Base-by-base conservation (phyloP, 805 yeast genomes). In the Wickerhamiella cacticola region DNA sequence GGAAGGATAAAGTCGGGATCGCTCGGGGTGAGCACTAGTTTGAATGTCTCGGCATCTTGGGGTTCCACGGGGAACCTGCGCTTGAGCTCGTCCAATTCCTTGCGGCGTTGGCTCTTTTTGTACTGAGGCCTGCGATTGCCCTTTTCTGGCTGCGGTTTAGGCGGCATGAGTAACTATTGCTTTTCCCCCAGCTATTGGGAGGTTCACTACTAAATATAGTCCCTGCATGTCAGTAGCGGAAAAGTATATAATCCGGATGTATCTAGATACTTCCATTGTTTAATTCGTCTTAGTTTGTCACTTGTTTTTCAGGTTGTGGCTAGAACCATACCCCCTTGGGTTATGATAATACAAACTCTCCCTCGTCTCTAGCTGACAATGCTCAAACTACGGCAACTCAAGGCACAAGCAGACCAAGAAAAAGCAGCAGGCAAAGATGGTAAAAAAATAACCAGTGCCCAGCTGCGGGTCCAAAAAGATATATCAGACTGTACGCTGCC, bases 1-100 rank as follows among this genome's bases (percentile, higher is more conserved):
- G 79, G 85, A 56, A 69, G 81, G 0, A 87, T 81, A 57, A 82
- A 82, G 40, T 80, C 82, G 0, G 87, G 87, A 58, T 80, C 88
- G 0, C 79, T 68, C 0, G 88, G 88, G 7, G 43, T 49, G 28
- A 64, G 24, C 13, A 51, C 42, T 3, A 56, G 33, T 21, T 52
- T 52, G 48, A 39, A 50, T 12, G 52, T 46, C 33, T 53, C 56
- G 4, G 54, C 52, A 18, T 52, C 56, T 13, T 56, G 50, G 18
- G 41, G 47, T 28, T 49, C 50, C 18, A 50, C 44, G 19, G 45
- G 51, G 36, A 40, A 51, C 16, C 45, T 40, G n/a, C 43, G 23
- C 21, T 26, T 34, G n/a, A 55, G 25, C 22, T 36, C 53, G 18
- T 55, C 56, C 8, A 57, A 40, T 42, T 57, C 60, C 3, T 26